These are phyloP conservation scores for Apiospora arundinis DNA, from an alignment of 2,329 filamentous ascomycete genomes.

Conservation along the genomic window DNA sequence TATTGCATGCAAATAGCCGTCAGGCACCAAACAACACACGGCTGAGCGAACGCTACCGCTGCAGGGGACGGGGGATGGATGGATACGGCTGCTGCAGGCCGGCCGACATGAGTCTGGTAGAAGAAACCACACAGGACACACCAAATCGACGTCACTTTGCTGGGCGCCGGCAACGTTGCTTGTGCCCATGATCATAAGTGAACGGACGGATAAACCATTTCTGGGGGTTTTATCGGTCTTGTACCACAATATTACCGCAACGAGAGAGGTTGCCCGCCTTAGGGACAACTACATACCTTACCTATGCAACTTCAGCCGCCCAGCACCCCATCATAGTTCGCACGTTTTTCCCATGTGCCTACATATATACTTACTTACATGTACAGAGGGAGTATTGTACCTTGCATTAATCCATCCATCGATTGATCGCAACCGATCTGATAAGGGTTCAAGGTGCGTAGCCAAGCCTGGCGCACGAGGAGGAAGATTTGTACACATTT, in stretches of 20 bases:
- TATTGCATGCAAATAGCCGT: constrained; percentile 9
- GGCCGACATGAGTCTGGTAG: neutral
- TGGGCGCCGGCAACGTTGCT: neutral
- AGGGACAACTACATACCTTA: neutral
- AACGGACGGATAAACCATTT: neutral
- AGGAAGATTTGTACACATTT: neutral
- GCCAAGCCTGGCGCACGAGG: neutral
- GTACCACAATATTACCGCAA: neutral
- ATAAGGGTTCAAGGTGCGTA: neutral
- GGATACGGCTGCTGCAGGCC: neutral
- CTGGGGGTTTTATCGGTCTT: neutral
- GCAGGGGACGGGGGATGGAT: neutral
- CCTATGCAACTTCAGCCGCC: neutral
- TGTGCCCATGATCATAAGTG: neutral
- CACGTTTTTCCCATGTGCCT: neutral
- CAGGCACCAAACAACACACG: constrained; percentile 5
- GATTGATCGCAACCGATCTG: neutral
- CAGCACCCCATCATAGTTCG: neutral
- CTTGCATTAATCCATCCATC: neutral
- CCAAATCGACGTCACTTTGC: neutral
- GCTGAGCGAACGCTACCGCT: neutral
- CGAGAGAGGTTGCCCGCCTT: neutral
- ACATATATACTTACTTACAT: neutral
- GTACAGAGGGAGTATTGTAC: neutral
- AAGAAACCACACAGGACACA: neutral